Conservation (phyloP, 2,329 filamentous ascomycete genomes). For the Davidsoniella australis region DNA sequence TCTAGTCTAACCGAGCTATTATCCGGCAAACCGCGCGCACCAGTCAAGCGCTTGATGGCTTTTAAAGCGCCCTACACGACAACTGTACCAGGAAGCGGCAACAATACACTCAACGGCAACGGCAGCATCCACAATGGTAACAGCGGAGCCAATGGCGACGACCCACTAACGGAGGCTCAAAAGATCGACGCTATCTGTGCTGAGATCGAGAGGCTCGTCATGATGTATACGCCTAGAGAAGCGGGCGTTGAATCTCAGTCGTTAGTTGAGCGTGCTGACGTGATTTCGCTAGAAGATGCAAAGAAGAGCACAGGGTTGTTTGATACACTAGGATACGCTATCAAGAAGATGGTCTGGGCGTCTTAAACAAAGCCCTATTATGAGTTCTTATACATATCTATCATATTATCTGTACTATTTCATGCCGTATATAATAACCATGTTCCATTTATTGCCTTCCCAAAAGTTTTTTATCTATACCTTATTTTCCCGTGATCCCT, state of each 20-base stretch:
- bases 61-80: conserved; percentile 38
- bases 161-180: conserved; percentile 35
- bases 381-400: conserved; percentile 3
- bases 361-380: conserved; percentile 15
- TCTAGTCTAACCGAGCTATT: conserved; percentile 27
- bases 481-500: not conserved
- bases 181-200: conserved; percentile 48
- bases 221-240: conserved; percentile 25
- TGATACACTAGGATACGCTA: conserved; percentile 71
- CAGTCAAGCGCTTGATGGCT: conserved; percentile 28
- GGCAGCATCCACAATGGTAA: conserved; percentile 18
- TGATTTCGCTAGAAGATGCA: conserved; percentile 72
- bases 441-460: not conserved
- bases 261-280: conserved; percentile 43
- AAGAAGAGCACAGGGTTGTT: conserved; percentile 72
- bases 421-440: not conserved
- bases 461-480: not conserved
- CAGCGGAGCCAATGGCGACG: conserved; percentile 24
- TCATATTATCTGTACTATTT: conserved; percentile 12
- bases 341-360: conserved; percentile 89
- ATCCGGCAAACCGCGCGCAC: conserved; percentile 20
- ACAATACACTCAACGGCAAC: conserved; percentile 15
- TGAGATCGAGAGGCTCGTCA: conserved; percentile 56
- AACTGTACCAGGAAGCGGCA: conserved; percentile 37
- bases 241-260: conserved; percentile 26